A percentile compares a stretch with the other conserved stretches of the same genome.
These are phyloP conservation scores for Claviceps monticola DNA, from an alignment of 2,329 filamentous ascomycete genomes.

Conservation along the genomic window DNA sequence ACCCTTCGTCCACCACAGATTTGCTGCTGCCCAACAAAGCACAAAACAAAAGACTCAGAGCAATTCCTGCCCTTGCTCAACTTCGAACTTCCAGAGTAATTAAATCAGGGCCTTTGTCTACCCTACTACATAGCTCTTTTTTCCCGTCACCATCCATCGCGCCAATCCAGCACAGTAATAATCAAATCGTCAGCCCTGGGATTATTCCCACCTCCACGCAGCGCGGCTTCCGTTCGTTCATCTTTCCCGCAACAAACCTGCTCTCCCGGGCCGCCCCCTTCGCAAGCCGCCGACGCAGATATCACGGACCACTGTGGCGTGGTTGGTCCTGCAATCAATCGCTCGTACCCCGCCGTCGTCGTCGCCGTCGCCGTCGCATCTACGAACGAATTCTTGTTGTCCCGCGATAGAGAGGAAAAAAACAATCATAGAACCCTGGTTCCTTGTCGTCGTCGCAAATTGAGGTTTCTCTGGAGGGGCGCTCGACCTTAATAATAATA, in stretches of 20 bases:
- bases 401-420: neutral
- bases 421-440: neutral
- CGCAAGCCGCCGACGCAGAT: slow-evolving; percentile 1
- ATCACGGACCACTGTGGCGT: slow-evolving; percentile 1
- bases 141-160: neutral
- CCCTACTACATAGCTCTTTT: neutral
- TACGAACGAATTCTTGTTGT: neutral
- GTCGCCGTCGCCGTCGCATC: neutral
- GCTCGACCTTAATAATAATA: neutral
- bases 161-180: no score
- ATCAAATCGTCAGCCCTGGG: no score
- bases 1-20: no score
- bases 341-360: neutral
- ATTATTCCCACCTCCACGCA: no score
- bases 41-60: no score
- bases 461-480: neutral
- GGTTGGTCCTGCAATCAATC: slow-evolving; percentile 2
- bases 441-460: neutral
- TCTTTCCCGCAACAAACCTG: neutral
- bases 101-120: no score
- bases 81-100: no score
- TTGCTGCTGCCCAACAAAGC: no score
- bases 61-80: no score
- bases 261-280: neutral
- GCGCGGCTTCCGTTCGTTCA: neutral